Evolutionary conservation across 495 filamentous ascomycete species (phyloP).

Genomic region (Aspergillus wentii): DNA sequence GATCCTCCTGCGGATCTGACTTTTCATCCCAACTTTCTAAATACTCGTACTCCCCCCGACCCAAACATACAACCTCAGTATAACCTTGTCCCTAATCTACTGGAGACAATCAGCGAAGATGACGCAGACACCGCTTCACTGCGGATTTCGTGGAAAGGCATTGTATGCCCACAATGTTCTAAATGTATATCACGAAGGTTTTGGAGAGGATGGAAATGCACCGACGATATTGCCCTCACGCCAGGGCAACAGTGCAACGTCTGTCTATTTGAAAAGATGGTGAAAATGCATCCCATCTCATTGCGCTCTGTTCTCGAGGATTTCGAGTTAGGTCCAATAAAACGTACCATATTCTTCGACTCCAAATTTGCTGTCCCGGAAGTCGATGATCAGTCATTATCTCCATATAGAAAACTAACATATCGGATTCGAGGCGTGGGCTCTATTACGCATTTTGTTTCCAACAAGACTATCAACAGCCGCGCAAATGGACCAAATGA

Average conservation of each 20-base stretch:
- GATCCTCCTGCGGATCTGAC: constrained; percentile 28
- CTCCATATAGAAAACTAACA: constrained; percentile 20
- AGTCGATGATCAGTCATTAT: constrained; percentile 12
- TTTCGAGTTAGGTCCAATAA: constrained; percentile 20
- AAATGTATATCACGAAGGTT: constrained; percentile 56
- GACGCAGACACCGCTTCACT: constrained; percentile 22
- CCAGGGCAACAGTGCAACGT: constrained; percentile 17
- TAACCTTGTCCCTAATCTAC: constrained; percentile 27
- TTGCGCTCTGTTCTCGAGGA: constrained; percentile 29
- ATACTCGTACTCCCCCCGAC: constrained; percentile 32
- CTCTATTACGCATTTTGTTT: constrained; percentile 56
- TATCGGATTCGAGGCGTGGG: constrained; percentile 45
- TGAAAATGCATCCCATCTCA: constrained; percentile 31
- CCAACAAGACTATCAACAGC: constrained; percentile 46
- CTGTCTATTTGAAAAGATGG: constrained; percentile 42
- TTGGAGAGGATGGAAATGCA: constrained; percentile 65
- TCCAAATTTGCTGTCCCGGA: constrained; percentile 9
- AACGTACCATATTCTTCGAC: constrained; percentile 17
- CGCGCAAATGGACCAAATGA: constrained; percentile 54
- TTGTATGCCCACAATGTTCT: constrained; percentile 68
- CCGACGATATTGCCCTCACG: constrained; percentile 7
- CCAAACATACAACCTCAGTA: constrained; percentile 29
- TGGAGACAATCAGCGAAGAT: constrained; percentile 30
- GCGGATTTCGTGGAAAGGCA: constrained; percentile 51
- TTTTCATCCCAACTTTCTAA: constrained; percentile 57